Percentiles rank a stretch among this genome's conserved stretches.
phyloP scores from a whole-genome alignment of 2,329 filamentous ascomycete genomes.

The Cladobotryum protrusum region DNA sequence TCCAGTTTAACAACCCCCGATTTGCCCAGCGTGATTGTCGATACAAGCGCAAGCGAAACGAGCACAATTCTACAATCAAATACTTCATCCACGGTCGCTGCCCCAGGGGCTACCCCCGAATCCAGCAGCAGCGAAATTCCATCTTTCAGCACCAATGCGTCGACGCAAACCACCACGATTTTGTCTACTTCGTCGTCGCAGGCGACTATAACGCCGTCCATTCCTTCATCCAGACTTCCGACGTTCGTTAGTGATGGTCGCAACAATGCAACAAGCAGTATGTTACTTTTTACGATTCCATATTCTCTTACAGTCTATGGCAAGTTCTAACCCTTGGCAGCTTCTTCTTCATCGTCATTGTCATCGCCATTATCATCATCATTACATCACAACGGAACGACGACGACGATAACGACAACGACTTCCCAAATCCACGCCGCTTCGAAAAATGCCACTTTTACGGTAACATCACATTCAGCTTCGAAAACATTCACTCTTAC shows the following conservation, averaged over 20 bases:
- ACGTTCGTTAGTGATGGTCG: constrained; percentile 11
- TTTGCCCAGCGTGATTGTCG: not conserved
- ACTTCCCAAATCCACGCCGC: not conserved
- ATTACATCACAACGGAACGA: not conserved
- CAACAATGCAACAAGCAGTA: constrained; percentile 20
- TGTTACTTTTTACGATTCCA: not conserved
- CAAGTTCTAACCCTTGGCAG: not conserved
- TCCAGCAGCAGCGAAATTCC: not conserved
- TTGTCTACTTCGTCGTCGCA: not conserved
- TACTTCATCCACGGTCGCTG: constrained; percentile 7
- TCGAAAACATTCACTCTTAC: constrained; percentile 1
- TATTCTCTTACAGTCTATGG: not conserved
- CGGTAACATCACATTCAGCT: too few species aligned
- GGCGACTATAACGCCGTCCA: constrained; percentile 22
- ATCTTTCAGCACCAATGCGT: not conserved
- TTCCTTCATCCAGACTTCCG: constrained; percentile 20
- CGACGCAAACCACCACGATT: not conserved
- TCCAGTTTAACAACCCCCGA: constrained; percentile 30
- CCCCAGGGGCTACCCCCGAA: constrained; percentile 1
- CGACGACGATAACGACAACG: not conserved
- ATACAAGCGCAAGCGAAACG: not conserved
- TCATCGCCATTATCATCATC: too few species aligned
- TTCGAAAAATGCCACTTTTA: too few species aligned
- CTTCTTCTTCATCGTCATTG: too few species aligned
- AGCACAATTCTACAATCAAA: not conserved